Evolutionary conservation across 1,139 yeast species (phyloP), one percentile per base, ranked within the genome.

Genomic region (Magnusiomyces suaveolens): DNA sequence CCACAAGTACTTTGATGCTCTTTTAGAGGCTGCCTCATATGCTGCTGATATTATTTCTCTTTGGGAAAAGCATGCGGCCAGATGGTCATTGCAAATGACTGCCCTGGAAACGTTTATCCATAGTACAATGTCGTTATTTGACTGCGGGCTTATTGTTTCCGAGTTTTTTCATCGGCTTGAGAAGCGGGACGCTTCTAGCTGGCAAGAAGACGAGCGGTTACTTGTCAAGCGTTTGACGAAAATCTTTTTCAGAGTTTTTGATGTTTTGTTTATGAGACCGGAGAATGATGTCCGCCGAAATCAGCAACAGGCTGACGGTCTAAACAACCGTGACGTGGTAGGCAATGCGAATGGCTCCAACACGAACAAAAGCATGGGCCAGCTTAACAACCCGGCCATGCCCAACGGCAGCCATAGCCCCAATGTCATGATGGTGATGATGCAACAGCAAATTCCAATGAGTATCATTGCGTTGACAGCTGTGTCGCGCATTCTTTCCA

Each of bases 31-130:
- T 18, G 73, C 73, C 2, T 66, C 69, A 2, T 70, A 68, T 52
- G 71, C 72, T 12, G 71, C 72, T 1, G 74, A 70, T 54, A 67
- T 72, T 1, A 64, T 70, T 32, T 69, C 72, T 10, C 60, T 72
- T 52, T 70, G 73, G 69, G 73, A 70, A 52, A 71, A 71, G 59
- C 72, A 70, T 54, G 62, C 69, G 1, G 65, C 63, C 14, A 62
- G 64, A 23, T 66, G 70, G 69, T 66, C 68, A 4, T 55, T 65
- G 46, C 67, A 66, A 53, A 66, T 66, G 3, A 64, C 70, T 10
- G 67, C 66, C 24, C 59, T 62, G 25, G 70, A 70, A 46, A 69
- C 72, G 3, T 70, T 70, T 56, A 63, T 70, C 52, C 72, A 71
- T 55, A 66, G 71, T n/a, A 58, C 67, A 20, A 63, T 69, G 50